Conservation (phyloP, 2,329 filamentous ascomycete species). For the Penicillium griseofulvum region DNA sequence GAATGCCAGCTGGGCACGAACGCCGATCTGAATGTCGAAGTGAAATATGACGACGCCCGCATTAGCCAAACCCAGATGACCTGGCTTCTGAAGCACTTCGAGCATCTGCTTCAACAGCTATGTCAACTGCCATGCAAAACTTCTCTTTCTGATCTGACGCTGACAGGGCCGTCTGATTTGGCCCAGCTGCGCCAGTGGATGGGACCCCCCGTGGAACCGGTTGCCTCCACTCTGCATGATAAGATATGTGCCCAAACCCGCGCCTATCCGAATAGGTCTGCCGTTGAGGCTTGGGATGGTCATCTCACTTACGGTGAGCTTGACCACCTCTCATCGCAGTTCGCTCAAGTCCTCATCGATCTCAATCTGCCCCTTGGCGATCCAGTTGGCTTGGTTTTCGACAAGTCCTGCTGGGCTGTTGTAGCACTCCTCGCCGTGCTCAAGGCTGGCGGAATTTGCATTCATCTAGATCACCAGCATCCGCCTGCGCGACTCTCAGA, state of each 20-base stretch:
- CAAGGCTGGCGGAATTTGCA: background rate
- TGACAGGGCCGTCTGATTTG: background rate
- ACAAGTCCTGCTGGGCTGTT: background rate
- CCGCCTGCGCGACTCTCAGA: background rate
- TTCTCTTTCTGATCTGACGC: background rate
- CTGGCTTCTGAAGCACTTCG: slow-evolving; percentile 5
- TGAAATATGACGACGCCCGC: background rate
- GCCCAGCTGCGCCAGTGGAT: background rate
- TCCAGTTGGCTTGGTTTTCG: background rate
- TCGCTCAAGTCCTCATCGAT: background rate
- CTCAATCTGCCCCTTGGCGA: background rate
- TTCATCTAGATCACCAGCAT: background rate
- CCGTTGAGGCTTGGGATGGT: no score
- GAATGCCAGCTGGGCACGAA: background rate
- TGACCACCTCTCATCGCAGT: background rate
- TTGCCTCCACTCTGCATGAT: background rate
- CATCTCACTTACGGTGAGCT: background rate
- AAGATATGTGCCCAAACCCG: no score
- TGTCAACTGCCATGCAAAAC: background rate
- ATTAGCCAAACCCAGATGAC: background rate
- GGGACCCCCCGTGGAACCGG: background rate
- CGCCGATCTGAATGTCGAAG: background rate
- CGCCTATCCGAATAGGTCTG: background rate
- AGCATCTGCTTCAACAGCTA: background rate
- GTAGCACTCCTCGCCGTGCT: background rate